Conservation (phyloP, 805 yeast species). For the Ogataea henricii region DNA sequence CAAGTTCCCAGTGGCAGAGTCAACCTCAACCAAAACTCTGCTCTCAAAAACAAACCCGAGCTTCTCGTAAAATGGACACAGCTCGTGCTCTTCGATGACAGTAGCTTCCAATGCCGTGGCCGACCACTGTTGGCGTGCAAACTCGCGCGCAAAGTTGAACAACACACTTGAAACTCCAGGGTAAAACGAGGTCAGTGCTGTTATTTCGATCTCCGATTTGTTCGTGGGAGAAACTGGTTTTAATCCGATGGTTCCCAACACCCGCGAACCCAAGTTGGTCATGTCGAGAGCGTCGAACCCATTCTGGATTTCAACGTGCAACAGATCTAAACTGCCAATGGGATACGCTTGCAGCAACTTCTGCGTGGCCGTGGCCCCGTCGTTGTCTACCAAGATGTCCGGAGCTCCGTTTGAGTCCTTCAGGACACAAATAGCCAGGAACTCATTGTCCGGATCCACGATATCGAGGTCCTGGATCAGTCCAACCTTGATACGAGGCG, state of each 20-base stretch:
- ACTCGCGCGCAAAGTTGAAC: slow-evolving; percentile 20
- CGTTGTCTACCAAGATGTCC: slow-evolving; percentile 15
- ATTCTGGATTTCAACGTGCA: slow-evolving; percentile 3
- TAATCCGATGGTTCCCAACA: slow-evolving; percentile 40
- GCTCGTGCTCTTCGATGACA: slow-evolving; percentile 51
- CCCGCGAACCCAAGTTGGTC: slow-evolving; percentile 25
- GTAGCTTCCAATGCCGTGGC: slow-evolving; percentile 37
- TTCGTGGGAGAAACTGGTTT: slow-evolving; percentile 25
- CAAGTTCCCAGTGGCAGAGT: slow-evolving; percentile 25
- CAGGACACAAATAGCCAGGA: slow-evolving; percentile 26
- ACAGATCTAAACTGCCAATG: slow-evolving; percentile 18
- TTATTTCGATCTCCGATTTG: slow-evolving; percentile 40
- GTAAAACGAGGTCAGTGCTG: slow-evolving; percentile 54
- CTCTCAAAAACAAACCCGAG: slow-evolving; percentile 40
- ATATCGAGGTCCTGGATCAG: slow-evolving; percentile 30
- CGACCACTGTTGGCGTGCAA: slow-evolving; percentile 11
- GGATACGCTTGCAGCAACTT: slow-evolving; percentile 21
- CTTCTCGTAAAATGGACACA: slow-evolving; percentile 46
- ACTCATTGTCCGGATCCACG: slow-evolving; percentile 27
- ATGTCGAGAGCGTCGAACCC: slow-evolving; percentile 31
- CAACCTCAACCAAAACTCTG: slow-evolving; percentile 27
- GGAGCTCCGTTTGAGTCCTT: slow-evolving; percentile 20
- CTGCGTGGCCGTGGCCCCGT: slow-evolving; percentile 19
- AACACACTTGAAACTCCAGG: slow-evolving; percentile 36
- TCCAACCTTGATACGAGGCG: slow-evolving; percentile 42